These are phyloP conservation scores for Calonectria hawksworthii DNA, from an alignment of 2,329 filamentous ascomycete genomes.

Conservation along the genomic window DNA sequence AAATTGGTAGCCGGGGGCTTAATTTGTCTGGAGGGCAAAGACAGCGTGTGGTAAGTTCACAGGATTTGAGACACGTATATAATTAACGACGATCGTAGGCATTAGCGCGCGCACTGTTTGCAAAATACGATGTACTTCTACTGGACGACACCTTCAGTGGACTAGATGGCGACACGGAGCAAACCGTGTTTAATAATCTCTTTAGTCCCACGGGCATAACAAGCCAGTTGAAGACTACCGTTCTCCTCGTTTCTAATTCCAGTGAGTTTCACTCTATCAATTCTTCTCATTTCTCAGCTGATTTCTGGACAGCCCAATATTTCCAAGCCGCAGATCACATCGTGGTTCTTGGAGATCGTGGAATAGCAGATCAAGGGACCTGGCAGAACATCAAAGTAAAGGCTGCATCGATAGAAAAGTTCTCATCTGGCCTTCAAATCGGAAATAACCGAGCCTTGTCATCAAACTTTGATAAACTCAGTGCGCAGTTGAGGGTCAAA, in stretches of 20 bases:
- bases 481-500: background rate
- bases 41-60: background rate
- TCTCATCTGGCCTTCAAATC: background rate
- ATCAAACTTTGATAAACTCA: background rate
- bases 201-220: background rate
- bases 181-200: background rate
- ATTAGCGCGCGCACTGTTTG: background rate
- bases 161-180: background rate
- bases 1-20: background rate
- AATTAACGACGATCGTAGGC: background rate
- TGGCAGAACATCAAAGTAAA: background rate
- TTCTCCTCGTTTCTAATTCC: background rate
- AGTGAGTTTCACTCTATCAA: background rate
- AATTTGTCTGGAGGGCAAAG: background rate
- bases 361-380: background rate
- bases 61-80: fast-evolving
- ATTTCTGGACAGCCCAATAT: background rate
- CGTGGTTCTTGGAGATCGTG: background rate
- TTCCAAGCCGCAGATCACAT: background rate
- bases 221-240: background rate
- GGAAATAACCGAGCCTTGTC: background rate
- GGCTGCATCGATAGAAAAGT: background rate
- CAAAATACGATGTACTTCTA: background rate
- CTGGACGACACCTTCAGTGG: background rate
- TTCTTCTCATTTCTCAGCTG: background rate